Evolutionary conservation across 2,329 filamentous ascomycete species (phyloP).

Genomic region (Penicillium brasilianum): DNA sequence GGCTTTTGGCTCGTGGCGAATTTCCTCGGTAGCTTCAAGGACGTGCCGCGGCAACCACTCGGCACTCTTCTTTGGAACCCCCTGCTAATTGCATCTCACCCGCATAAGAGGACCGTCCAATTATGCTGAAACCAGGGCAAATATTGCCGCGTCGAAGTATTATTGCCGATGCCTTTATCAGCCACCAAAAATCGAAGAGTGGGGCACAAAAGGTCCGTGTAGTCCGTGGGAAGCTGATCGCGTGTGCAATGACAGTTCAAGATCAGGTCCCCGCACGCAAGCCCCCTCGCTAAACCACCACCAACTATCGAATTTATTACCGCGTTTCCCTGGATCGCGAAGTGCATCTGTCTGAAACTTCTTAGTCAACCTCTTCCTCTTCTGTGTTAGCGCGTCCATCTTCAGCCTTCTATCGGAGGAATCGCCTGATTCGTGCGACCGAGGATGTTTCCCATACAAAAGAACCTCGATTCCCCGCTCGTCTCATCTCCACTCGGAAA

Average conservation of each 20-base stretch:
- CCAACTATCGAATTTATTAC: not conserved
- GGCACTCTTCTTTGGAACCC: not conserved
- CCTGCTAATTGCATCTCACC: not conserved
- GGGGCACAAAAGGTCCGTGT: not conserved
- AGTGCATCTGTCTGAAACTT: not conserved
- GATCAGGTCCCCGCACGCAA: constrained; percentile 2
- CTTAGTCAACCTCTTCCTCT: not conserved
- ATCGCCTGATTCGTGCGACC: not conserved
- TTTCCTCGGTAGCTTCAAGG: not conserved
- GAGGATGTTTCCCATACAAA: no score
- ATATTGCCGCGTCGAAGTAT: not conserved
- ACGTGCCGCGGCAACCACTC: not conserved
- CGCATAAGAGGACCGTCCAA: not conserved
- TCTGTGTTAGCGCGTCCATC: not conserved
- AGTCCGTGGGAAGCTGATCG: constrained; percentile 1
- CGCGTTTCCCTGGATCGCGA: not conserved
- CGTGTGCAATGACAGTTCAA: constrained; percentile 8
- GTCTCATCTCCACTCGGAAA: not conserved
- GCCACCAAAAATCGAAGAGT: not conserved
- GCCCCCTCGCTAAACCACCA: constrained; percentile 2
- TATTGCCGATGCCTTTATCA: not conserved
- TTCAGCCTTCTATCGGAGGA: not conserved
- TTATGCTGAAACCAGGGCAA: not conserved
- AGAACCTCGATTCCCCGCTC: not conserved
- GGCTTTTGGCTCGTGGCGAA: constrained; percentile 5